Evolutionary conservation across 352 stramenopile genomes (phyloP), one percentile per base, ranked within the genome.

Genomic region (Globisporangium yorkense): DNA sequence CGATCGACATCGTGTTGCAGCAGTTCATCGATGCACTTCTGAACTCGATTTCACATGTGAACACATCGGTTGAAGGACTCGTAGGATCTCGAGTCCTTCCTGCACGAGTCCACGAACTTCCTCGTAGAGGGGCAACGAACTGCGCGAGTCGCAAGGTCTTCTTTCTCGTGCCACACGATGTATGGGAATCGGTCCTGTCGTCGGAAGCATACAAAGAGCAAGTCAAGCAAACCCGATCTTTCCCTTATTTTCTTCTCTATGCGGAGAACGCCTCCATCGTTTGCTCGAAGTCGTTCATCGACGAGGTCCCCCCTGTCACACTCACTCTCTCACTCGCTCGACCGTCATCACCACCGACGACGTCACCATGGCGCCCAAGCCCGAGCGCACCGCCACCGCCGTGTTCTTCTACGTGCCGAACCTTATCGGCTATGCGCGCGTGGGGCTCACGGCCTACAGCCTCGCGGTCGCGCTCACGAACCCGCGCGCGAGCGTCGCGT

Each of bases 321-420:
- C 13, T 13, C 35, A 15, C 4, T 41, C 35, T 35, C 12, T 5
- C 10, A 12, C 10, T 43, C 37, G 2, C 37, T 18, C 37, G 37
- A 7, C 12, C 13, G 35, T 43, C 35, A 9, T 15, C 35, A 41
- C 35, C 8, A 15, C 35, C 13, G 37, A 8, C 33, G 3, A 6
- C 37, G 3, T 7, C 44, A 8, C 44, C 44, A 49, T 49, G 44
- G 44, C 44, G 44, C 41, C 43, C 21, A 43, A 4, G 3, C 4
- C 37, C 24, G 60, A 74, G 44, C 71, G 70, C 56, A 67, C 70
- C 33, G 75, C 82, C 39, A 77, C 67, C 57, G 68, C 93, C 70
- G 89, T 98, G 10, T 97, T 96, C 71, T 91, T 98, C 49, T 99
- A 97, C 75, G 81, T 98, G 56, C 96, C 96, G 40, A 98, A 99